These are phyloP conservation scores for Wickerhamomyces rabaulensis DNA, from an alignment of 805 yeast genomes.

Conservation along the genomic window DNA sequence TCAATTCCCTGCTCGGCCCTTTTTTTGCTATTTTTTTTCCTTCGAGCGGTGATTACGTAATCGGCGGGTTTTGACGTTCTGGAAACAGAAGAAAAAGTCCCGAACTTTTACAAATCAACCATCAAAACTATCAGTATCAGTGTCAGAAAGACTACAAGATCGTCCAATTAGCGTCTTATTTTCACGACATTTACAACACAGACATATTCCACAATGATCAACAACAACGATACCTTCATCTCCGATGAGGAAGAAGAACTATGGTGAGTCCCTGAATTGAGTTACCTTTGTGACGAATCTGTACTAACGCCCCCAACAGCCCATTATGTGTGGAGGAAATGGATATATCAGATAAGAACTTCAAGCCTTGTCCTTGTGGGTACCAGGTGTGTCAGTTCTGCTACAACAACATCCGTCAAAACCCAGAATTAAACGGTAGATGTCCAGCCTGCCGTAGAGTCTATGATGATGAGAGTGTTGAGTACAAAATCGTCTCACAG, in stretches of 20 bases:
- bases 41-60: background rate
- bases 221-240: background rate
- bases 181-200: background rate
- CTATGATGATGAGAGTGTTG: conserved; percentile 90
- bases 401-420: conserved; percentile 91
- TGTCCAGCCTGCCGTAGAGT: conserved; percentile 97
- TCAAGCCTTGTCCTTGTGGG: conserved; percentile 99
- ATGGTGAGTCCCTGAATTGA: conserved; percentile 38
- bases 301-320: conserved; percentile 33
- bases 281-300: background rate
- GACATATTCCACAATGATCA: background rate
- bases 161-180: background rate
- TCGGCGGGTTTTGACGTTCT: background rate
- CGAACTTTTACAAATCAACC: background rate
- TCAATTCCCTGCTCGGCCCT: conserved; percentile 18
- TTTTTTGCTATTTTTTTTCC: conserved; percentile 1
- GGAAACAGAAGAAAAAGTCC: background rate
- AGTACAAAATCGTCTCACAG: conserved; percentile 73
- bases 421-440: conserved; percentile 90
- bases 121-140: no score
- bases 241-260: conserved; percentile 73
- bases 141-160: no score
- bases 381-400: conserved; percentile 98
- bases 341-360: conserved; percentile 93
- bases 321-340: conserved; percentile 97